phyloP scores from a whole-genome alignment of 441 rosid species.

The Erysimum pusillum region DNA sequence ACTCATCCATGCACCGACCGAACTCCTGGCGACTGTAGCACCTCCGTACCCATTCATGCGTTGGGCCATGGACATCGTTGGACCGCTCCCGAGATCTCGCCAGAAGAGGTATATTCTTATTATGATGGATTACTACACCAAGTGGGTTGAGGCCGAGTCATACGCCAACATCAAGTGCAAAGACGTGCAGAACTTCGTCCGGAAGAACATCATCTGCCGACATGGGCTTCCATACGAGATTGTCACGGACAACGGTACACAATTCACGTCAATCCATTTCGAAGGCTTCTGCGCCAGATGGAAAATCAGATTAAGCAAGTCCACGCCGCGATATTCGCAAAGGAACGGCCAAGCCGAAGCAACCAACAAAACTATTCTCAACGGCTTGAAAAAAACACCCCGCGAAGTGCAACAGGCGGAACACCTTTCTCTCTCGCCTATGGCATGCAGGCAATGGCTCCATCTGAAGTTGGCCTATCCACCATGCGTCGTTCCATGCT shows the following conservation, averaged over 20 bases:
- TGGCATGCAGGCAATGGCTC: not conserved
- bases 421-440: not conserved
- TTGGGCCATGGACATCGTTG: not conserved
- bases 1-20: not conserved
- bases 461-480: not conserved
- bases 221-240: not conserved
- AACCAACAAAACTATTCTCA: not conserved
- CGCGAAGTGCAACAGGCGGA: not conserved
- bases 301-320: not conserved
- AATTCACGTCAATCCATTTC: not conserved
- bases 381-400: not conserved
- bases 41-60: not conserved
- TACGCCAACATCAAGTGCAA: not conserved
- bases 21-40: not conserved
- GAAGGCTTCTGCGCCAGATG: not conserved
- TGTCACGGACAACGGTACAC: not conserved
- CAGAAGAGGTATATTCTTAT: not conserved
- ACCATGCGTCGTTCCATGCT: not conserved
- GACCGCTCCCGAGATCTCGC: not conserved
- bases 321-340: not conserved
- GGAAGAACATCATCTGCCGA: not conserved
- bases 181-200: not conserved
- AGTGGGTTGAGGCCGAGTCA: not conserved
- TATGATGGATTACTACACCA: not conserved
- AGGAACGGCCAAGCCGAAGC: not conserved